These are phyloP conservation scores for Hysterangium stoloniferum DNA, from an alignment of 768 basidiomycete genomes.

Conservation along the genomic window DNA sequence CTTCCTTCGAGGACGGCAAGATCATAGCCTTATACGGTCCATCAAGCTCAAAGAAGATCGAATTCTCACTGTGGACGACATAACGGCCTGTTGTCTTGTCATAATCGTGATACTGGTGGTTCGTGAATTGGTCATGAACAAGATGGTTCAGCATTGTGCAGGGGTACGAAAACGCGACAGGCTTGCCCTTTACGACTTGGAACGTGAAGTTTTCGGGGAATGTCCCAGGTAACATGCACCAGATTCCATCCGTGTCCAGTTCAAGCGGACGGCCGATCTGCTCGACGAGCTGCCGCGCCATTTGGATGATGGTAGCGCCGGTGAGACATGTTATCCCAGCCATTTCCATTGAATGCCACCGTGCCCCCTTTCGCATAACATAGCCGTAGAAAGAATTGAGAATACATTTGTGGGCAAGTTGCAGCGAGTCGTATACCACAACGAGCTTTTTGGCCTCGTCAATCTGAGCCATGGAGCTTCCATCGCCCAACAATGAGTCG, in stretches of 20 bases:
- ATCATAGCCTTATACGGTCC: conserved; percentile 99
- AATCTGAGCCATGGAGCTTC: conserved; percentile 72
- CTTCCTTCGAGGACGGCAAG: conserved; percentile 96
- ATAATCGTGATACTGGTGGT: conserved; percentile 94
- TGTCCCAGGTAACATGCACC: conserved; percentile 98
- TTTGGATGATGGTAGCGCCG: conserved; percentile 96
- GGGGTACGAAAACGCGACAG: conserved; percentile 87
- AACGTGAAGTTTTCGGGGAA: conserved; percentile 99
- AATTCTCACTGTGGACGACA: conserved; percentile 86
- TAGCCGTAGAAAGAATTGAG: conserved; percentile 99
- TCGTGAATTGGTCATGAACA: conserved; percentile 91
- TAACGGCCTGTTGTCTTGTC: conserved; percentile 82
- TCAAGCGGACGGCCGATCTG: conserved; percentile 97
- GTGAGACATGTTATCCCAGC: conserved; percentile 98
- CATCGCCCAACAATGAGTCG: conserved; percentile 61
- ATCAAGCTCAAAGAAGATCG: conserved; percentile 98
- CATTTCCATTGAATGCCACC: conserved; percentile 99
- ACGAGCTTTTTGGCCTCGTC: conserved; percentile 99
- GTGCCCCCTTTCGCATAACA: conserved; percentile 97
- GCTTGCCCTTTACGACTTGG: conserved; percentile 80
- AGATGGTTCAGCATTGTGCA: conserved; percentile 99
- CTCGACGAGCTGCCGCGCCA: conserved; percentile 95
- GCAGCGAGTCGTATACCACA: conserved; percentile 95
- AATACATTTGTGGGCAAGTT: conserved; percentile 99
- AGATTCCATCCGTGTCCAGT: conserved; percentile 97